phyloP scores from a whole-genome alignment of 1,139 yeast genomes.

The Kodamaea sp. region DNA sequence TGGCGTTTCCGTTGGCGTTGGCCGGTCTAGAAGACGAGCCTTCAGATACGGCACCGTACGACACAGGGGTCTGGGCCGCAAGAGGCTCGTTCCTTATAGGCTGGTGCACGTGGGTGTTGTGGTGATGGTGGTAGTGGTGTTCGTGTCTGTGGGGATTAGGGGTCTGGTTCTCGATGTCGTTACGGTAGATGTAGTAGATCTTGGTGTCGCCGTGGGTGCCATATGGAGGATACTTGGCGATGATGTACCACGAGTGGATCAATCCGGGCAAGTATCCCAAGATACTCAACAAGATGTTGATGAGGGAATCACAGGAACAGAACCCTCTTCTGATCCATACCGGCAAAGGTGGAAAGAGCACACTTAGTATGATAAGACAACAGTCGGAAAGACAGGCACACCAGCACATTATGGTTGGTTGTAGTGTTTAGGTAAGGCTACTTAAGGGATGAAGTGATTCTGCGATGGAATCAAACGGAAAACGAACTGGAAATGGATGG shows the following conservation, averaged over 20 bases:
- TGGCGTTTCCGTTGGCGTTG: conserved; percentile 4
- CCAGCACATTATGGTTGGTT: no score
- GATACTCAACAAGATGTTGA: conserved; percentile 57
- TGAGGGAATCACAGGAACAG: conserved; percentile 60
- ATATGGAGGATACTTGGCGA: conserved; percentile 44
- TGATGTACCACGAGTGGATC: conserved; percentile 66
- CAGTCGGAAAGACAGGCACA: conserved; percentile 44
- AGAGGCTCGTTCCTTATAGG: conserved; percentile 15
- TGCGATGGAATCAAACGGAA: no score
- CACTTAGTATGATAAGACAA: conserved; percentile 57
- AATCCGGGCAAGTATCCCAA: conserved; percentile 72
- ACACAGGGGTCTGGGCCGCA: conserved; percentile 14
- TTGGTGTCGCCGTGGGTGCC: conserved; percentile 22
- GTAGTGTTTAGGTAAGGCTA: no score
- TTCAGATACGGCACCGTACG: conserved; percentile 30
- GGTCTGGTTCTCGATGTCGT: conserved; percentile 35
- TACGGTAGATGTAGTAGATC: conserved; percentile 34
- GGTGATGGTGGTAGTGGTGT: conserved; percentile 24
- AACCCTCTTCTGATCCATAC: conserved; percentile 69
- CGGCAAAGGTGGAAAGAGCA: conserved; percentile 70
- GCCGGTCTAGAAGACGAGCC: no score
- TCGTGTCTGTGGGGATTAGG: conserved; percentile 18
- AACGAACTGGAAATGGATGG: no score
- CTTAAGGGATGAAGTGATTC: no score
- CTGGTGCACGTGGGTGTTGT: conserved; percentile 11